phyloP scores from a whole-genome alignment of 148 eudicot genomes.

The Nyssa sinensis region DNA sequence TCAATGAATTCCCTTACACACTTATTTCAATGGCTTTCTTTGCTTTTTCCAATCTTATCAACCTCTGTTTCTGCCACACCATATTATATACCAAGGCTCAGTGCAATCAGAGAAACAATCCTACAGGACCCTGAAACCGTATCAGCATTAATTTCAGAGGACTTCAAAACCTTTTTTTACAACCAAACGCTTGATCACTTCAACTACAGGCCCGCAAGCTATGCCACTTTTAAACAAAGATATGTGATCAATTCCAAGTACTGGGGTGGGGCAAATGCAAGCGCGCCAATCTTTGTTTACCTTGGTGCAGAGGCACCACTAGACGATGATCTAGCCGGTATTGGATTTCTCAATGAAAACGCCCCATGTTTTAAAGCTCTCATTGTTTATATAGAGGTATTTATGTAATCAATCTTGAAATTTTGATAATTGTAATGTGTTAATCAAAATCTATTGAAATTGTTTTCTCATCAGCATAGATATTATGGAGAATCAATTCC shows the following conservation, averaged over 20 bases:
- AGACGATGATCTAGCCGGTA: not conserved
- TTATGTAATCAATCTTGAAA: too few species aligned
- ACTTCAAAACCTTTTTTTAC: conserved; percentile 5
- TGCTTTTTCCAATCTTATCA: not conserved
- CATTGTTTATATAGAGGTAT: conserved; percentile 23
- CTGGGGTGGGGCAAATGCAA: too few species aligned
- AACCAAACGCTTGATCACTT: too few species aligned
- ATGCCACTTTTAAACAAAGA: conserved; percentile 12
- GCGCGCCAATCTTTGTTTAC: conserved; percentile 19
- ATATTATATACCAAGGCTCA: conserved; percentile 1
- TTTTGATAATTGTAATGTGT: too few species aligned
- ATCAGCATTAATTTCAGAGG: not conserved
- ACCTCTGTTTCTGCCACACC: not conserved
- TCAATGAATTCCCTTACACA: too few species aligned
- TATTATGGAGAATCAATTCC: conserved; percentile 34
- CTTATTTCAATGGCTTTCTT: not conserved
- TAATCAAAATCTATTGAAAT: not conserved
- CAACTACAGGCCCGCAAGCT: conserved; percentile 8
- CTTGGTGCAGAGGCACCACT: conserved; percentile 16
- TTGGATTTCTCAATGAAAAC: conserved; percentile 15
- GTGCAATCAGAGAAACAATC: not conserved
- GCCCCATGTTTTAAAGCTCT: conserved; percentile 26
- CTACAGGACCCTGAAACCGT: not conserved
- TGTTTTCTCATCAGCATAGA: conserved; percentile 25
- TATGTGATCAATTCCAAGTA: conserved; percentile 7